Percentiles rank a stretch among this genome's conserved stretches.
Evolutionary conservation across 2,329 filamentous ascomycete species (phyloP).

Genomic region (Nothophaeocryptopus gaeumannii): DNA sequence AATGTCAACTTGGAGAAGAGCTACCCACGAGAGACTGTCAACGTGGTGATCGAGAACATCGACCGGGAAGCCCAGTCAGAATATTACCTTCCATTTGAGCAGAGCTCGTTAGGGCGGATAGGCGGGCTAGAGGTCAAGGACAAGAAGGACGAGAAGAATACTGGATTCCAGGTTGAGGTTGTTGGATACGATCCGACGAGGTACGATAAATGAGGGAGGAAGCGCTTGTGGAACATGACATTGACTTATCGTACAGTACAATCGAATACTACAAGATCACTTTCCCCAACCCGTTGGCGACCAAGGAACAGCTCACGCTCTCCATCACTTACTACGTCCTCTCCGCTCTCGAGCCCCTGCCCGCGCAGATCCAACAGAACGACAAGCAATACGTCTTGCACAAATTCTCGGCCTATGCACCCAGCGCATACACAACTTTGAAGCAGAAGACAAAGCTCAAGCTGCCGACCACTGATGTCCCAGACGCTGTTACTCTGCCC

Average conservation of each 20-base stretch:
- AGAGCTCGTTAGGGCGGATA: slow-evolving; percentile 69
- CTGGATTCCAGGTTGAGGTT: slow-evolving; percentile 64
- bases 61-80: slow-evolving; percentile 75
- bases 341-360: slow-evolving; percentile 74
- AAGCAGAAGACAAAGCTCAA: slow-evolving; percentile 99
- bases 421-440: slow-evolving; percentile 76
- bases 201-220: slow-evolving; percentile 38
- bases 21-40: slow-evolving; percentile 85
- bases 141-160: slow-evolving; percentile 71
- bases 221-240: neutral
- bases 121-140: slow-evolving; percentile 90
- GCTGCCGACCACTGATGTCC: slow-evolving; percentile 71
- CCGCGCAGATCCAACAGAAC: slow-evolving; percentile 75
- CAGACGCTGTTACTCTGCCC: slow-evolving; percentile 70
- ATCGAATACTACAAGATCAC: slow-evolving; percentile 78
- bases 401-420: slow-evolving; percentile 79
- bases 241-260: slow-evolving; percentile 29
- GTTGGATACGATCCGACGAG: slow-evolving; percentile 58
- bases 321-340: slow-evolving; percentile 82
- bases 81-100: slow-evolving; percentile 87
- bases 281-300: slow-evolving; percentile 70
- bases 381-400: slow-evolving; percentile 85
- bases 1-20: slow-evolving; percentile 90
- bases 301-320: slow-evolving; percentile 77
- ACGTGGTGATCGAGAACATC: slow-evolving; percentile 89